phyloP scores from a whole-genome alignment of 768 basidiomycete species.

The Lactifluus volemus region DNA sequence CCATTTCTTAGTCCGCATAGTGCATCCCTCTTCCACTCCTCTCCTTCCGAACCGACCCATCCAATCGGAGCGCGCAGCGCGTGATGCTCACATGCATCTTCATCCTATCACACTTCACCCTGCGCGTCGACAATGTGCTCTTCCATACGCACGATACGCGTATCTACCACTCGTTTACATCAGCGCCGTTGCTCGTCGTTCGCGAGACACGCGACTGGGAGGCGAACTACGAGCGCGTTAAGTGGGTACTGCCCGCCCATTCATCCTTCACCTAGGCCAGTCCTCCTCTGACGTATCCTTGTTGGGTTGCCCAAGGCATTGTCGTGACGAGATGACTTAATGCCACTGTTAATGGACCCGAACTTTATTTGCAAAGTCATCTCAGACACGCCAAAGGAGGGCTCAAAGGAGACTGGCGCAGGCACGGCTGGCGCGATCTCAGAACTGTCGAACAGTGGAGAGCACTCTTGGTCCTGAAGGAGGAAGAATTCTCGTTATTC shows the following conservation, averaged over 20 bases:
- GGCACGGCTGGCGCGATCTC: conserved; percentile 79
- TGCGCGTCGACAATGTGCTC: conserved; percentile 56
- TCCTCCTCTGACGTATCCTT: neutral
- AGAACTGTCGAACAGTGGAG: conserved; percentile 58
- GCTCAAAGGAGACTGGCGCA: conserved; percentile 53
- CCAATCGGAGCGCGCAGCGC: no score
- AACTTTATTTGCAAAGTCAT: conserved; percentile 72
- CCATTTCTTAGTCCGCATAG: conserved; percentile 74
- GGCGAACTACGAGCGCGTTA: conserved; percentile 75
- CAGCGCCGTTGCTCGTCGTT: conserved; percentile 52
- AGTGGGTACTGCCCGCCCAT: conserved; percentile 42
- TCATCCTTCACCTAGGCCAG: neutral
- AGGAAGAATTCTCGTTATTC: conserved; percentile 56
- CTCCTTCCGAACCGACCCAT: neutral
- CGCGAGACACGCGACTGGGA: conserved; percentile 88
- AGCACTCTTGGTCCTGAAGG: conserved; percentile 81
- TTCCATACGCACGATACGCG: conserved; percentile 87
- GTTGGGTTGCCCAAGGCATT: conserved; percentile 38
- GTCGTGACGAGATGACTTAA: conserved; percentile 70
- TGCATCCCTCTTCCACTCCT: conserved; percentile 35
- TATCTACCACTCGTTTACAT: conserved; percentile 76
- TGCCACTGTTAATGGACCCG: conserved; percentile 71
- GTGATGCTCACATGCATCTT: conserved; percentile 84
- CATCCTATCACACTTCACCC: conserved; percentile 69
- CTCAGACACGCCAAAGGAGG: conserved; percentile 47